A percentile compares a stretch with the other conserved stretches of the same genome.
phyloP scores from a whole-genome alignment of 176 grass and related monocot genomes.

The Carex parvula region DNA sequence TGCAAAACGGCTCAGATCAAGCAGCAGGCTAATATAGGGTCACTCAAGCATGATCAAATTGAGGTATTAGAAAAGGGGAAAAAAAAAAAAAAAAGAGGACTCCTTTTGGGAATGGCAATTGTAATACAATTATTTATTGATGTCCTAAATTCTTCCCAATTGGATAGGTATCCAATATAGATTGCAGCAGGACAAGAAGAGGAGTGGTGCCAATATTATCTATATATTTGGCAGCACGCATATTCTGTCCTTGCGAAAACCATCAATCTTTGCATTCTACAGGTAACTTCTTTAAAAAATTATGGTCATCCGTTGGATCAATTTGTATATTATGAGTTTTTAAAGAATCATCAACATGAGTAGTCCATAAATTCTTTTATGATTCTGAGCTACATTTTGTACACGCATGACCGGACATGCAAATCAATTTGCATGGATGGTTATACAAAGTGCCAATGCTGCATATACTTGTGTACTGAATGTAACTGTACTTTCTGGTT shows the following conservation, averaged over 20 bases:
- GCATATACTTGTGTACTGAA: neutral
- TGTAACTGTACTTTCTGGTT: neutral
- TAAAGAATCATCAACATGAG: neutral
- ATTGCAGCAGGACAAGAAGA: constrained; percentile 86
- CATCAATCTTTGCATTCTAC: constrained; percentile 82
- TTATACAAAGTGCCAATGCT: neutral
- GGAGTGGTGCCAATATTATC: constrained; percentile 47
- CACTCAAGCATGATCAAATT: constrained; percentile 21
- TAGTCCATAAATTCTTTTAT: neutral
- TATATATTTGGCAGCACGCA: constrained; percentile 36
- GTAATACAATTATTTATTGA: neutral
- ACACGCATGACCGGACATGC: neutral
- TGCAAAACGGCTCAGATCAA: constrained; percentile 74
- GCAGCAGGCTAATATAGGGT: constrained; percentile 64
- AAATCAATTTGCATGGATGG: constrained; percentile 8
- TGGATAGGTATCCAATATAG: constrained; percentile 64
- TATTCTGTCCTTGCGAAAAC: constrained; percentile 64
- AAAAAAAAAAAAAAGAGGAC: neutral
- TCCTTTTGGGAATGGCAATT: neutral
- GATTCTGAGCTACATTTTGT: neutral
- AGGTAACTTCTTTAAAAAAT: constrained; percentile 38
- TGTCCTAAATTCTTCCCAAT: constrained; percentile 2
- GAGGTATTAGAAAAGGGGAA: neutral
- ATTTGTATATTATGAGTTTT: no score
- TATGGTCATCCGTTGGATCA: neutral